Conservation (phyloP, 169 alveolate species). For the Perkinsus chesapeaki region DNA sequence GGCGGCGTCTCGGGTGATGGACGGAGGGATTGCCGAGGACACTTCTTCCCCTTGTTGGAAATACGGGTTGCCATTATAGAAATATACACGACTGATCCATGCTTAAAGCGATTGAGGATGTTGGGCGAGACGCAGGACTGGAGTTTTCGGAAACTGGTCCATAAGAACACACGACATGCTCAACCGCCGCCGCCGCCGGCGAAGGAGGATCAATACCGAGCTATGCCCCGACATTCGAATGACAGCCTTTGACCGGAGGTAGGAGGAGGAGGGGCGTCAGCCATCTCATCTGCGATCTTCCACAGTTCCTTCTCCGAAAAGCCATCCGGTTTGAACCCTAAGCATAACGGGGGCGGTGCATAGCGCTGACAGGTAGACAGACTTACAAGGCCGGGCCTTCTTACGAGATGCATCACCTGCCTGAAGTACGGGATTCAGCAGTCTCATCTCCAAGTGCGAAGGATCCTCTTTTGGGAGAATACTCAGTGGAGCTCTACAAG, state of each 20-base stretch:
- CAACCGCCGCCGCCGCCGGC: not conserved
- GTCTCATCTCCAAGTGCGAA: not conserved
- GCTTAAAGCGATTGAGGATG: too few species aligned
- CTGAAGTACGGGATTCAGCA: not conserved
- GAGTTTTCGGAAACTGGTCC: not conserved
- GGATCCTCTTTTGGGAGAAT: not conserved
- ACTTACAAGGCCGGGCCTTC: not conserved
- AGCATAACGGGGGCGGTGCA: not conserved
- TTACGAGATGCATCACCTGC: not conserved
- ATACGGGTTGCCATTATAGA: too few species aligned
- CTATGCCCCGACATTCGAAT: not conserved
- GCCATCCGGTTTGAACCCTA: not conserved
- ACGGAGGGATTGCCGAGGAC: not conserved
- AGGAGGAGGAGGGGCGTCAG: not conserved
- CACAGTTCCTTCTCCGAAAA: not conserved
- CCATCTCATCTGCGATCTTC: not conserved
- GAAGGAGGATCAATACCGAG: not conserved
- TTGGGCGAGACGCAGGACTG: too few species aligned
- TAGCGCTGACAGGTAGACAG: not conserved
- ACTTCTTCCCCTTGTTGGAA: too few species aligned
- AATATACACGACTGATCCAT: too few species aligned
- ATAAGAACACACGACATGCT: not conserved
- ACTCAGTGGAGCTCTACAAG: not conserved
- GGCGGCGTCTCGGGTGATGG: not conserved
- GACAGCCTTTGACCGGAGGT: not conserved